Conservation (phyloP, 352 stramenopile genomes). For the Ophiocytium majus region DNA sequence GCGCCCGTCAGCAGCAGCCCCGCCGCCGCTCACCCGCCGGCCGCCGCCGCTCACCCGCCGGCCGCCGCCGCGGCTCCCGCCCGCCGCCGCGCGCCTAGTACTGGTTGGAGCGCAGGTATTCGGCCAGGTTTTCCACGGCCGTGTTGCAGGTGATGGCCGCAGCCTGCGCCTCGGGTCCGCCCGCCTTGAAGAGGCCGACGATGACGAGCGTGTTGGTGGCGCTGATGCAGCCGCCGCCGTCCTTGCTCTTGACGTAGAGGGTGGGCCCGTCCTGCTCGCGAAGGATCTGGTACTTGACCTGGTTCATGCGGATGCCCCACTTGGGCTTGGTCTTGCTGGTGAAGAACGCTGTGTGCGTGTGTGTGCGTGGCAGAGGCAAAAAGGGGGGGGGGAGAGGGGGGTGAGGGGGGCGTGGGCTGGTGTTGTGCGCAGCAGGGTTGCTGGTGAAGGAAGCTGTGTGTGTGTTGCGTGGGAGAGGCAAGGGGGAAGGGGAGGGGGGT, state of each 20-base stretch:
- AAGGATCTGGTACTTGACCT: conserved; percentile 52
- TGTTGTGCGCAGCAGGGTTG: no score
- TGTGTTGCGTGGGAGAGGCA: no score
- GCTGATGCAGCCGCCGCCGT: conserved; percentile 38
- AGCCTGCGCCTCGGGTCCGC: neutral
- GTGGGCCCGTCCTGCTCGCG: conserved; percentile 45
- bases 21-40: no score
- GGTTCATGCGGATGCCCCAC: conserved; percentile 45
- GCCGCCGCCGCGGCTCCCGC: no score
- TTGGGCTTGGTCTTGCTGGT: conserved; percentile 31
- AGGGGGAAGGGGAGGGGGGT: no score
- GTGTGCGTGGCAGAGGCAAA: no score
- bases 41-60: no score
- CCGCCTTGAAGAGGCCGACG: conserved; percentile 22
- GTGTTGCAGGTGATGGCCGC: neutral
- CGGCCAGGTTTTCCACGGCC: conserved; percentile 20
- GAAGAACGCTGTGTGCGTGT: conserved; percentile 31
- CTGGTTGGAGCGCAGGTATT: neutral
- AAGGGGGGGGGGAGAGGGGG: no score
- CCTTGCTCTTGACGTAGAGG: conserved; percentile 49
- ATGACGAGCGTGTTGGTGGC: conserved; percentile 50
- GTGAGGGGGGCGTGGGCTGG: no score
- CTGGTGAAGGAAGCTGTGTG: no score
- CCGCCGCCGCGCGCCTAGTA: no score
- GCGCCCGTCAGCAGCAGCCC: no score